Base-by-base conservation (phyloP, 2,329 filamentous ascomycete species). In the Microdochium nivale region DNA sequence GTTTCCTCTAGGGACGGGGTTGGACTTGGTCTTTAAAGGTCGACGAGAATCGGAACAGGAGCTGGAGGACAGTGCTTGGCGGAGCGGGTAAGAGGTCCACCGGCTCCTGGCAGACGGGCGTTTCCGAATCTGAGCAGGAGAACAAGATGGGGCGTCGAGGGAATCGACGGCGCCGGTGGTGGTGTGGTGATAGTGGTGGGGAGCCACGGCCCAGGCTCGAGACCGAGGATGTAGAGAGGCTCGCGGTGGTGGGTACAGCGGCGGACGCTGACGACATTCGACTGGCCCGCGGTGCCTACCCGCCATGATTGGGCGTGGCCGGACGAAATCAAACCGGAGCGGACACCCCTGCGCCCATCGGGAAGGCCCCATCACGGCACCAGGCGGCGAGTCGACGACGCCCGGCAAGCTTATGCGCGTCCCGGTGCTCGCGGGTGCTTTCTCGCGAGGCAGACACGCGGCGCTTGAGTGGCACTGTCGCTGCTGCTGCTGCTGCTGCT, bases 1-100 rank as follows among this genome's bases (percentile, higher is more conserved):
- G 61, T 66, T 60, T 32, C 67, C 68, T 66, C 71, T 66, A 43
- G 62, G 60, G 55, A 73, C 66, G 63, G 71, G 71, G 62, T 71
- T 67, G 52, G 55, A 51, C 64, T 64, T 65, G 62, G 60, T 64
- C 60, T 57, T 67, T 66, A 64, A 62, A 55, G 54, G 60, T 61
- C 51, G 54, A 23, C 52, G 54, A 43, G 49, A 55, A 44, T 59
- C 58, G 16, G 35, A 56, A 51, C 49, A 51, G 48, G 58, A 47
- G 54, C 13, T 21, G 55, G 51, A 49, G 56, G 50, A 56, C 32
- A 46, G 49, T 52, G 53, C 55, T 53, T 54, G 32, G 21, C 53
- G 53, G 32, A 54, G 55, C 51, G 54, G 54, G 56, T 37, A 53
- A 60, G 54, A 59, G 58, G 57, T 60, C 57, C 56, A 61, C 57